These are phyloP conservation scores for Pseudozyma hubeiensis DNA, from an alignment of 1,284 basidiomycete species.

Conservation along the genomic window DNA sequence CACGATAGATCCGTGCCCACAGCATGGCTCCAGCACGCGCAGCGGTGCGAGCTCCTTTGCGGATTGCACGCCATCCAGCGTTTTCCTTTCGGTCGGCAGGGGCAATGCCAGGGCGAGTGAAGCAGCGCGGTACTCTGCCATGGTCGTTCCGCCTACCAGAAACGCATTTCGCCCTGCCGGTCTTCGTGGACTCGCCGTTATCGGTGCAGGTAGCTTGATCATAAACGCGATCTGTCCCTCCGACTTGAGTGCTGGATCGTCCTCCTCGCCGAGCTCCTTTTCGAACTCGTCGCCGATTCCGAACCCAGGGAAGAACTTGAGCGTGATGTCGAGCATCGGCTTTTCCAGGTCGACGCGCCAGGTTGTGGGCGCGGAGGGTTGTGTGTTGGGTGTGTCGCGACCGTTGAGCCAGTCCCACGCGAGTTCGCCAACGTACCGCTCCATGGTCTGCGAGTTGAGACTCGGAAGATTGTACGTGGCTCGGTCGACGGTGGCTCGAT, in stretches of 20 bases:
- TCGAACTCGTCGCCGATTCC: slow-evolving; percentile 51
- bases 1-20: slow-evolving; percentile 42
- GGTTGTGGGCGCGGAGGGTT: background rate
- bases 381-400: slow-evolving; percentile 9
- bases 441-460: slow-evolving; percentile 54
- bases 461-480: slow-evolving; percentile 63
- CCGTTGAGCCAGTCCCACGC: slow-evolving; percentile 52
- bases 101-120: slow-evolving; percentile 41
- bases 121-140: slow-evolving; percentile 49
- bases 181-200: slow-evolving; percentile 6
- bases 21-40: slow-evolving; percentile 48
- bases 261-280: slow-evolving; percentile 23
- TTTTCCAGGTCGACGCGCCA: slow-evolving; percentile 49
- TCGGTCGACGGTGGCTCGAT: slow-evolving; percentile 56
- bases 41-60: slow-evolving; percentile 9
- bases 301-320: slow-evolving; percentile 52
- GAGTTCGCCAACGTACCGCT: slow-evolving; percentile 51
- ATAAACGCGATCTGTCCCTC: slow-evolving; percentile 44
- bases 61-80: slow-evolving; percentile 11
- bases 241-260: slow-evolving; percentile 23
- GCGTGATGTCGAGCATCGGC: slow-evolving; percentile 42
- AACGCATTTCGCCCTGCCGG: slow-evolving; percentile 37
- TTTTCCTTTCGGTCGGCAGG: slow-evolving; percentile 18
- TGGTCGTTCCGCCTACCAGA: slow-evolving; percentile 43
- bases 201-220: slow-evolving; percentile 32